Conservation (phyloP, 2,329 filamentous ascomycete species). For the Monosporascus sp. region DNA sequence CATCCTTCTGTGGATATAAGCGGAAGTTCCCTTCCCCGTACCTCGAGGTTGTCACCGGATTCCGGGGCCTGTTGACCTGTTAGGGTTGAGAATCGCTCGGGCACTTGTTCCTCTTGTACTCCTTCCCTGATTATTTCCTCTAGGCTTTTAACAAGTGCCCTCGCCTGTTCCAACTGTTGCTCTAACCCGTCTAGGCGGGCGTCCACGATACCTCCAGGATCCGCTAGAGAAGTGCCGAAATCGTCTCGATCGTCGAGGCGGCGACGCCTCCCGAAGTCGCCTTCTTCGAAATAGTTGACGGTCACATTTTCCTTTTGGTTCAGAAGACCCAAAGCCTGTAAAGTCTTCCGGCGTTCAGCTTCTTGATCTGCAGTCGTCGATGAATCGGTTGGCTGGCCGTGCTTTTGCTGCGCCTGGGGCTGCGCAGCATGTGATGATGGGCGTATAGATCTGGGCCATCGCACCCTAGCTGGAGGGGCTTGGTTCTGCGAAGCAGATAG, state of each 20-base stretch:
- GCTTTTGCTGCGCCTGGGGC: constrained; percentile 1
- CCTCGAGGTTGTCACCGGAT: not conserved
- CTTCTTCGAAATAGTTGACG: constrained; percentile 46
- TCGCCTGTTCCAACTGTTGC: constrained; percentile 25
- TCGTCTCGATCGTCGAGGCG: constrained; percentile 34
- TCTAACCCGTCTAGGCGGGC: constrained; percentile 33
- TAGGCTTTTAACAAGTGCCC: constrained; percentile 17
- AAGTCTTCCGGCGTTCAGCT: constrained; percentile 20
- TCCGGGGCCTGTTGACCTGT: not conserved
- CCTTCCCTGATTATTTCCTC: constrained; percentile 21
- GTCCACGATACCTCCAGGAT: constrained; percentile 30
- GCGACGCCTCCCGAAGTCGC: constrained; percentile 29
- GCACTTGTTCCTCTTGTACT: constrained; percentile 22
- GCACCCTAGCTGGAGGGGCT: constrained; percentile 6
- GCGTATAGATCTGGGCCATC: constrained; percentile 18
- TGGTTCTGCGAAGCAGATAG: constrained; percentile 18
- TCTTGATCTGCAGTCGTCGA: constrained; percentile 15
- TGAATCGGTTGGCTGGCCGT: constrained; percentile 7
- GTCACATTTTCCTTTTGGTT: constrained; percentile 16
- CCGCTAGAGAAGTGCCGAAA: constrained; percentile 34
- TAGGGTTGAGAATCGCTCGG: constrained; percentile 16
- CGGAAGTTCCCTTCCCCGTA: not conserved
- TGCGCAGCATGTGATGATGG: constrained; percentile 17
- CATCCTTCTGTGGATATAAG: no score
- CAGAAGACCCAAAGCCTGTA: constrained; percentile 22